These are phyloP conservation scores for Tolypocladium album DNA, from an alignment of 2,329 filamentous ascomycete species.

Conservation along the genomic window DNA sequence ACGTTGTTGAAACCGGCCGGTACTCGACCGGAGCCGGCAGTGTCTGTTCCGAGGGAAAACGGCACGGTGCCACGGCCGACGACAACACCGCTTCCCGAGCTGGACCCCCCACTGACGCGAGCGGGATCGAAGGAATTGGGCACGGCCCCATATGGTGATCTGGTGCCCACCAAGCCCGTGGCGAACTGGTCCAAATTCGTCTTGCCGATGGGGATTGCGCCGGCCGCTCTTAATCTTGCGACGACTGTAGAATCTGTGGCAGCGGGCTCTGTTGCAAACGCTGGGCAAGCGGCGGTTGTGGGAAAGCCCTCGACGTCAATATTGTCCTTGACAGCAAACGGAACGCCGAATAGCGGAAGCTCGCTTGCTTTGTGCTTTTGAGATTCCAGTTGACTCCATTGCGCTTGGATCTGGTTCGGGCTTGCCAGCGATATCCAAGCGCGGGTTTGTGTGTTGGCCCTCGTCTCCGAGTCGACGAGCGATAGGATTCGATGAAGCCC, in stretches of 20 bases:
- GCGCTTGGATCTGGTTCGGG: slow-evolving; percentile 11
- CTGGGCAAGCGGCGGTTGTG: slow-evolving; percentile 43
- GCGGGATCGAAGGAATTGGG: slow-evolving; percentile 35
- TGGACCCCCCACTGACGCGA: slow-evolving; percentile 39
- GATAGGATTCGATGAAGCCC: slow-evolving; percentile 16
- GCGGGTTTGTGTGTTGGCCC: slow-evolving; percentile 10
- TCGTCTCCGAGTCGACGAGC: slow-evolving; percentile 11
- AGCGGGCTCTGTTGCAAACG: slow-evolving; percentile 32
- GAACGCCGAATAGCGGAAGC: slow-evolving; percentile 43
- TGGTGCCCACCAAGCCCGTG: slow-evolving; percentile 49
- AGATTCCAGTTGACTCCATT: slow-evolving; percentile 2
- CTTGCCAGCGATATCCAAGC: slow-evolving; percentile 21
- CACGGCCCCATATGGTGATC: slow-evolving; percentile 47
- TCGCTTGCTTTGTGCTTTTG: slow-evolving; percentile 7
- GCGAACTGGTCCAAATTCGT: slow-evolving; percentile 52
- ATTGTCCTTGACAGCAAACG: slow-evolving; percentile 47
- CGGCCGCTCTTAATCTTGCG: slow-evolving; percentile 36
- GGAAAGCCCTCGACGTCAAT: slow-evolving; percentile 39
- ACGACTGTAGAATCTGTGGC: slow-evolving; percentile 36
- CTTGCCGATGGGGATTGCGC: slow-evolving; percentile 48
- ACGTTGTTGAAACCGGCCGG: slow-evolving; percentile 44
- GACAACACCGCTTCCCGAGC: slow-evolving; percentile 44
- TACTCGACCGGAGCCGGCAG: slow-evolving; percentile 43
- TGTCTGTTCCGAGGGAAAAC: slow-evolving; percentile 47
- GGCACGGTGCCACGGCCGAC: slow-evolving; percentile 42